Conservation (phyloP, 2,329 filamentous ascomycete species). For the Boeremia exigua region DNA sequence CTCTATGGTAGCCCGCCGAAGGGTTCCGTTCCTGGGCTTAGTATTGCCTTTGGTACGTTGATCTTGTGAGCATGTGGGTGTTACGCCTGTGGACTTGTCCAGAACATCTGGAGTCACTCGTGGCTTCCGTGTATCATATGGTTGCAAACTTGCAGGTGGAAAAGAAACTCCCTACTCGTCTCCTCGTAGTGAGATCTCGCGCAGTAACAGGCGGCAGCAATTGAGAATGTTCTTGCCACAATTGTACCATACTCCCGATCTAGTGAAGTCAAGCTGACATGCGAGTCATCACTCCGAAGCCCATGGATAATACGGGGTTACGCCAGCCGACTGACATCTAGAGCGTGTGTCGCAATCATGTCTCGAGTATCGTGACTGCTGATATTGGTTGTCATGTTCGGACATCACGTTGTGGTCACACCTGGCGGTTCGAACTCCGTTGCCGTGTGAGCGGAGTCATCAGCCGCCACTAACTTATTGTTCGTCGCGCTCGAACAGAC, state of each 20-base stretch:
- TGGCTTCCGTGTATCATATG: no score
- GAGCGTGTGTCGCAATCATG: background rate
- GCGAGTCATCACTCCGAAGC: background rate
- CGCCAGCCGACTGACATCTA: background rate
- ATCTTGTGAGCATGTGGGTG: no score
- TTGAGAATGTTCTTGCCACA: background rate
- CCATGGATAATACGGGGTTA: background rate
- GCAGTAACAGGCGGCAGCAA: background rate
- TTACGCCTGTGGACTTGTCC: no score
- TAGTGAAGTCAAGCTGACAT: background rate
- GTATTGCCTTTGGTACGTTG: no score
- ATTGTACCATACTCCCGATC: background rate
- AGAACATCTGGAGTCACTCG: no score
- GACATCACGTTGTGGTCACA: background rate
- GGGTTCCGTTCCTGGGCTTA: no score
- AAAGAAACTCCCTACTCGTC: no score
- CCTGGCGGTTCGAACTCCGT: background rate
- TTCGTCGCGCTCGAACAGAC: no score
- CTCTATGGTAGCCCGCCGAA: no score
- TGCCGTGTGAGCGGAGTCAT: background rate
- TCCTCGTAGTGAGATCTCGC: background rate
- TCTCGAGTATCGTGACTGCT: background rate
- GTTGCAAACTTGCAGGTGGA: no score
- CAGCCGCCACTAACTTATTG: no score
- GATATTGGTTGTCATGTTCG: background rate